Percentiles rank a stretch among this genome's conserved stretches.
These are phyloP conservation scores for Neurospora sp. DNA, from an alignment of 495 filamentous ascomycete species.

Conservation along the genomic window DNA sequence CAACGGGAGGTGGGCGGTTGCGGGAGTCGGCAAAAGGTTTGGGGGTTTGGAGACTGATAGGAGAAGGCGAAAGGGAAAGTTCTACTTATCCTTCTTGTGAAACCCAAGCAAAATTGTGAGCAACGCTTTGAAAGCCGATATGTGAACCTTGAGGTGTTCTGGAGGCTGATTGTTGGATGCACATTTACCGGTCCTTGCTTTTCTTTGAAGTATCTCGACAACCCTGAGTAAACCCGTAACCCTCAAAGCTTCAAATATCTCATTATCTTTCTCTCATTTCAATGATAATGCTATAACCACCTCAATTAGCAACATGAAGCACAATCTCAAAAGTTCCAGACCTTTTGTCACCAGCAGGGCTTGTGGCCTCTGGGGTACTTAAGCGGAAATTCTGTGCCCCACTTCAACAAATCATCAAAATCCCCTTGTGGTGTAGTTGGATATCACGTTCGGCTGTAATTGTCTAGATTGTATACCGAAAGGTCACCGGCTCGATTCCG, in stretches of 20 bases:
- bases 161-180: neutral
- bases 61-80: neutral
- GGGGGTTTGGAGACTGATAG: neutral
- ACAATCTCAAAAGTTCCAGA: neutral
- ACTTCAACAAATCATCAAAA: neutral
- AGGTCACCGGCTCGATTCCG: neutral
- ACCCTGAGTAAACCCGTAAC: too few species aligned
- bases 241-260: too few species aligned
- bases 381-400: neutral
- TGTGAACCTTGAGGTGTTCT: neutral
- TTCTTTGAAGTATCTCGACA: neutral
- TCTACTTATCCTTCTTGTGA: neutral
- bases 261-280: too few species aligned
- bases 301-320: neutral
- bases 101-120: neutral
- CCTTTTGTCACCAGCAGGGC: neutral
- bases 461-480: neutral
- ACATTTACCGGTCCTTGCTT: neutral
- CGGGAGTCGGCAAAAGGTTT: neutral
- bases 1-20: neutral
- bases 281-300: neutral
- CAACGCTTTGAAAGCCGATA: neutral
- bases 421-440: neutral
- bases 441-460: neutral
- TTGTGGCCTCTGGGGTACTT: neutral